These are phyloP conservation scores for Nothophytophthora sp. DNA, from an alignment of 352 stramenopile species.

Conservation along the genomic window DNA sequence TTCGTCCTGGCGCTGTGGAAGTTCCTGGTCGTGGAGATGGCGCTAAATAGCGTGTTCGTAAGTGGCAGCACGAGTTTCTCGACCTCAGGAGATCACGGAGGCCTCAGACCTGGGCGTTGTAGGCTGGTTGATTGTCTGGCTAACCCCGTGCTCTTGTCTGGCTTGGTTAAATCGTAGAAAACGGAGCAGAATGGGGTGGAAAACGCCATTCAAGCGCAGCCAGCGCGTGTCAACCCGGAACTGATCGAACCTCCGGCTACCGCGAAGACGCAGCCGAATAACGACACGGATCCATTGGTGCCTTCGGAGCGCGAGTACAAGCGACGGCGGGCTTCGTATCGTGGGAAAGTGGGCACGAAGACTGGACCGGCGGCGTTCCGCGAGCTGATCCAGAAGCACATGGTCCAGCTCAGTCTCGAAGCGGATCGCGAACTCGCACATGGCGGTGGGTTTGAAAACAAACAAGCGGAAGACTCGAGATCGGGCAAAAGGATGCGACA, in stretches of 20 bases:
- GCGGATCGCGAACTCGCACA: constrained; percentile 35
- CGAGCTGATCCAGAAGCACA: constrained; percentile 68
- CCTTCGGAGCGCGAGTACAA: constrained; percentile 34
- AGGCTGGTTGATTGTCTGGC: too few relatives aligned
- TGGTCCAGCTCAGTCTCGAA: constrained; percentile 52
- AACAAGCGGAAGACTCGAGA: neutral
- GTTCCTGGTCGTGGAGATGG: constrained; percentile 72
- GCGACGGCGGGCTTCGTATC: constrained; percentile 59
- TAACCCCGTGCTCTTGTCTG: neutral
- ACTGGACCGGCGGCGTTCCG: constrained; percentile 43
- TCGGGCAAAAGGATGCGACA: neutral
- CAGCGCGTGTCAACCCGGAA: neutral
- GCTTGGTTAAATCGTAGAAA: constrained; percentile 9
- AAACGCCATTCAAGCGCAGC: constrained; percentile 3
- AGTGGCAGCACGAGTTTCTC: constrained; percentile 3
- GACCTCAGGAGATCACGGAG: too few relatives aligned
- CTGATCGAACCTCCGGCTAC: too few relatives aligned
- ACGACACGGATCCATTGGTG: neutral
- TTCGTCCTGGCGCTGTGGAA: constrained; percentile 79
- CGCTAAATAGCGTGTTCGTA: constrained; percentile 52
- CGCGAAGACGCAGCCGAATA: too few relatives aligned
- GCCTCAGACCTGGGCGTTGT: too few relatives aligned
- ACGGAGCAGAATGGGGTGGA: constrained; percentile 2
- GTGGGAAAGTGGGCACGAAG: constrained; percentile 41
- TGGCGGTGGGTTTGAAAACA: constrained; percentile 21